These are phyloP conservation scores for Limonium bicolor DNA, from an alignment of 148 eudicot species.

Conservation along the genomic window DNA sequence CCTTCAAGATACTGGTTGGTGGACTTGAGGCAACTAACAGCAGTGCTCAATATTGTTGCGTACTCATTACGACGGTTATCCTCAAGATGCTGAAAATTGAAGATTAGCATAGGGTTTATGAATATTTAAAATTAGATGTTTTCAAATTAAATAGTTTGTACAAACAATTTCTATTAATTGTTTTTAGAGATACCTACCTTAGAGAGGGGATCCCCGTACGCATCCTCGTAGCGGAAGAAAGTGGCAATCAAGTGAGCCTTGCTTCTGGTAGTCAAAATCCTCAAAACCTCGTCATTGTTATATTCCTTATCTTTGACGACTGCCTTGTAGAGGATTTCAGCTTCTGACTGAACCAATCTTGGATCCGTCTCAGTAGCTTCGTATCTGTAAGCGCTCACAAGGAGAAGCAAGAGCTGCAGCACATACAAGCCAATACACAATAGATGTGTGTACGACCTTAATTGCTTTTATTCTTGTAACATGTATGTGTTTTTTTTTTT, in stretches of 20 bases:
- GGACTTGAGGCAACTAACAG: conserved; percentile 49
- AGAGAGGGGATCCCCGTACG: conserved; percentile 37
- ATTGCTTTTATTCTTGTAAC: neutral
- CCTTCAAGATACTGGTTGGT: conserved; percentile 49
- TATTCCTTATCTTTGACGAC: conserved; percentile 32
- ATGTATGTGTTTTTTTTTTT: neutral
- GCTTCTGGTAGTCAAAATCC: conserved; percentile 70
- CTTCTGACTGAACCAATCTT: conserved; percentile 48
- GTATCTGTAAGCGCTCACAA: conserved; percentile 51
- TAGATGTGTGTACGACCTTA: neutral
- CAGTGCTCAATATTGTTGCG: conserved; percentile 25
- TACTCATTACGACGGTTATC: conserved; percentile 21
- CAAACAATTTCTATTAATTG: neutral
- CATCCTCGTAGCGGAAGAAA: conserved; percentile 59
- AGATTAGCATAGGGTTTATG: conserved; percentile 8
- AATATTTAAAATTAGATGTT: too few species aligned
- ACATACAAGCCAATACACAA: conserved; percentile 1
- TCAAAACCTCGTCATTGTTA: conserved; percentile 46
- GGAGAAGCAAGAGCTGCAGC: conserved; percentile 56
- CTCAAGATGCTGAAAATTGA: too few species aligned
- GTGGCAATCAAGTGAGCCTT: conserved; percentile 61
- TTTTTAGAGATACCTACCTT: conserved; percentile 25
- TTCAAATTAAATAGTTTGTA: neutral
- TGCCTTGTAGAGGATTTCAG: conserved; percentile 32
- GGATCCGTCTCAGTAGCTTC: conserved; percentile 34